phyloP scores from a whole-genome alignment of 1,284 basidiomycete genomes.

The Ceratobasidium sp. region DNA sequence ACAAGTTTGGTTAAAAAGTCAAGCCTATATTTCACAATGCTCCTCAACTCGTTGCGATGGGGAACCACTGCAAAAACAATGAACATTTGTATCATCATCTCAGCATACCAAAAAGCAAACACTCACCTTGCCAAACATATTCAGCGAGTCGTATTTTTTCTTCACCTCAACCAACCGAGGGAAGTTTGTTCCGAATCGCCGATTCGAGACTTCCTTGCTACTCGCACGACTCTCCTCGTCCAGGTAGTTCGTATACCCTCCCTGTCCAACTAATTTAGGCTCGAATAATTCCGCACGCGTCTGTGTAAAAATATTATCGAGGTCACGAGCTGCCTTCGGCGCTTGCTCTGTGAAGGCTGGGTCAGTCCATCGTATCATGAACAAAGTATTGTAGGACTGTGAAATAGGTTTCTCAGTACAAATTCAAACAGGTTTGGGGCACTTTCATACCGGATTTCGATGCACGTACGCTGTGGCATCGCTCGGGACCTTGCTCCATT shows the following conservation, averaged over 20 bases:
- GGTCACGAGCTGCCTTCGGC: not conserved
- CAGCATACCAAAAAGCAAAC: too few species aligned
- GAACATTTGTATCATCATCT: too few species aligned
- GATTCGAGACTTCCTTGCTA: not conserved
- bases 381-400: not conserved
- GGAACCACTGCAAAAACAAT: too few species aligned
- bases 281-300: not conserved
- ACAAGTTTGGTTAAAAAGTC: too few species aligned
- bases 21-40: too few species aligned
- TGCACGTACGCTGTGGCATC: slow-evolving; percentile 55
- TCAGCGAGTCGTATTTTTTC: slow-evolving; percentile 41
- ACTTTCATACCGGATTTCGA: slow-evolving; percentile 34
- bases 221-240: not conserved
- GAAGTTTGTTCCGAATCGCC: slow-evolving; percentile 33
- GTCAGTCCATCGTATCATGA: slow-evolving; percentile 18
- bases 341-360: not conserved
- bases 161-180: slow-evolving; percentile 40
- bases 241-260: not conserved
- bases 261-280: not conserved
- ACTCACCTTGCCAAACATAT: slow-evolving; percentile 29
- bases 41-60: too few species aligned
- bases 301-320: not conserved
- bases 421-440: not conserved
- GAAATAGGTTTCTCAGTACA: not conserved
- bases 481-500: slow-evolving; percentile 56